Evolutionary conservation across 2,329 filamentous ascomycete species (phyloP), one percentile per base, ranked within the genome.

Genomic region (Colletotrichum siamense): DNA sequence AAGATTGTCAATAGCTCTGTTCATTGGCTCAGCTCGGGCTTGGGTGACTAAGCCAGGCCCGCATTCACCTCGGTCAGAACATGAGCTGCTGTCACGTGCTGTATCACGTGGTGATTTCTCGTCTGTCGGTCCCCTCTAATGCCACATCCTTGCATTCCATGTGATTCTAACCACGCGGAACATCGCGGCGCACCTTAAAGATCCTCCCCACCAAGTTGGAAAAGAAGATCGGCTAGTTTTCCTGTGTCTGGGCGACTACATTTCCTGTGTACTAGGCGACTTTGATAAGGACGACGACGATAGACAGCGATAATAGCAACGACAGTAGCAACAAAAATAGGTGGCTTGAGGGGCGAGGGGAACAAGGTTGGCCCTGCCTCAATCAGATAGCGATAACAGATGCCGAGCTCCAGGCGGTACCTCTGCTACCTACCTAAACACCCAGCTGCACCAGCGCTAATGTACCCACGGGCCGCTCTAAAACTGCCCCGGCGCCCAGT

Each of bases 61-160:
- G 6, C 6, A 13, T 22, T 16, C 61, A 32, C 30, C 12, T 32
- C 7, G 13, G 30, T 63, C 30, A 39, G n/a, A 13, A 32, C 4
- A 13, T 6, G 0, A 7, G 8, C 15, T 12, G 1, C 4, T 15
- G 4, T 61, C 67, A 62, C 32, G 32, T 69, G 34, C 1, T 6
- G 10, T 2, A 12, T 44, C 30, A 69, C 55, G 26, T 69, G 55
- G n/a, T 26, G 7, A 8, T 8, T 24, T 4, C 24, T 18, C 8
- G 36, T 16, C 13, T 63, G 24, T 24, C 39, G 18, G 16, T 34
- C 39, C 13, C 18, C 34, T 49, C 39, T 34, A 44, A 52, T 44
- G 26, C 32, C 30, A 44, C 55, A 76, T 68, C 73, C 73, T 71
- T 73, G 70, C 32, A 28, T 65, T 76, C 73, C 73, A 76, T 76